A percentile compares a stretch with the other conserved stretches of the same genome.
phyloP scores from a whole-genome alignment of 129 eudicot genomes.

The Gnaphalium uliginosum region DNA sequence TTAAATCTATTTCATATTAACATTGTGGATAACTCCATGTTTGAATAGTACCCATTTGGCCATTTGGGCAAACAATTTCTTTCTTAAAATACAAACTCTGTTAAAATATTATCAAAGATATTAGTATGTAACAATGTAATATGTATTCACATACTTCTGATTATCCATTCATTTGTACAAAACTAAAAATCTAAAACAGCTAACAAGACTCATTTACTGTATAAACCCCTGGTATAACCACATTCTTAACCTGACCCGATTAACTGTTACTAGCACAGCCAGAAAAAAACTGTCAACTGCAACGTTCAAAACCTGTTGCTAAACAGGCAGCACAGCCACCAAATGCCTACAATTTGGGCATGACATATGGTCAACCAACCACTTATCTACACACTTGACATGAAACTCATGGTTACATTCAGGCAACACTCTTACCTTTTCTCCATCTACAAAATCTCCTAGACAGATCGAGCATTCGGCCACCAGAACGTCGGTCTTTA shows the following conservation, averaged over 20 bases:
- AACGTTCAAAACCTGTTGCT: not conserved
- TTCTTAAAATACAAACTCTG: not conserved
- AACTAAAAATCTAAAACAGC: not conserved
- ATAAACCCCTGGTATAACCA: not conserved
- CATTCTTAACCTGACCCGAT: not conserved
- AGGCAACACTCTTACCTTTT: constrained; percentile 41
- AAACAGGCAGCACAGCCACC: not conserved
- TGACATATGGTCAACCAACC: constrained; percentile 48
- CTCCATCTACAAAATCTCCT: constrained; percentile 49
- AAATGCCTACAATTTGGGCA: constrained; percentile 53
- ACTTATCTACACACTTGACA: constrained; percentile 49
- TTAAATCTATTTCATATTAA: not conserved
- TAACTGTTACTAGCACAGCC: not conserved
- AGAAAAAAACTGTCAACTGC: not conserved
- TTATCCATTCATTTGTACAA: not conserved
- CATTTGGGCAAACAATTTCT: too few species aligned
- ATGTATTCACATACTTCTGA: not conserved
- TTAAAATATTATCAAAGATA: too few species aligned
- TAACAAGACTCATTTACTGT: not conserved
- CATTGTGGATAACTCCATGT: not conserved
- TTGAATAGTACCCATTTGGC: not conserved
- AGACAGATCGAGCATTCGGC: constrained; percentile 51
- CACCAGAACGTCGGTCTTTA: constrained; percentile 8
- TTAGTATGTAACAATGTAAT: not conserved
- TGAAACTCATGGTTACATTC: constrained; percentile 51